phyloP scores from a whole-genome alignment of 1,139 yeast genomes.

The Hanseniaspora uvarum region DNA sequence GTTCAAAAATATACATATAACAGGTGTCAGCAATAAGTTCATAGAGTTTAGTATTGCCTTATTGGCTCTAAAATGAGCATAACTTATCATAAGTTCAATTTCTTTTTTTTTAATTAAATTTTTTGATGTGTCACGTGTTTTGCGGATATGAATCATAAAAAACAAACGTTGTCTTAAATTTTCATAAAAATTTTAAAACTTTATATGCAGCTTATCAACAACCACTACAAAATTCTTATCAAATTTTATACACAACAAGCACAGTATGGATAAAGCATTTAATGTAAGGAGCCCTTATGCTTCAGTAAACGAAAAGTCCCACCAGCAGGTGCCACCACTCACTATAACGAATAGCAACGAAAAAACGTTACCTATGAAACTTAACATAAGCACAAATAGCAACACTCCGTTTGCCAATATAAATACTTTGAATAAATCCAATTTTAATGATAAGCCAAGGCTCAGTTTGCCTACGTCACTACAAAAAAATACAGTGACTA shows the following conservation, averaged over 20 bases:
- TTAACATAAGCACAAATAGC: background rate
- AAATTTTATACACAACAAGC: background rate
- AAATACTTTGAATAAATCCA: background rate
- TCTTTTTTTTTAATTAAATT: too few relatives aligned
- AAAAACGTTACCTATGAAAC: background rate
- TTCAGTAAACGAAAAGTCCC: slow-evolving; percentile 3
- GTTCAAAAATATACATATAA: too few relatives aligned
- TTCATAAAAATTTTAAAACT: background rate
- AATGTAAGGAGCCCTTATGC: slow-evolving; percentile 14
- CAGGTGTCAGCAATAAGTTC: too few relatives aligned
- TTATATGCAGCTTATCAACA: background rate
- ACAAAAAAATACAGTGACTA: slow-evolving; percentile 1
- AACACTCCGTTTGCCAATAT: background rate
- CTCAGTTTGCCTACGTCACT: slow-evolving; percentile 4
- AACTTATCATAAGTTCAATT: background rate
- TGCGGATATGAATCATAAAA: too few relatives aligned
- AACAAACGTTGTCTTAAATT: background rate
- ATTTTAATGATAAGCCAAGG: slow-evolving; percentile 6
- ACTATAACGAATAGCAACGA: background rate
- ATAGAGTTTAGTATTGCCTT: too few relatives aligned
- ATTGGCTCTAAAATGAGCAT: background rate
- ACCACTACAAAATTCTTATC: too few relatives aligned
- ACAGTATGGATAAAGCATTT: slow-evolving; percentile 7
- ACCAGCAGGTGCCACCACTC: background rate
- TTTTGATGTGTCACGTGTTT: background rate